A percentile compares a stretch with the other conserved stretches of the same genome.
Conservation (phyloP, 345 rosid genomes). For the Lepidium sativum region DNA sequence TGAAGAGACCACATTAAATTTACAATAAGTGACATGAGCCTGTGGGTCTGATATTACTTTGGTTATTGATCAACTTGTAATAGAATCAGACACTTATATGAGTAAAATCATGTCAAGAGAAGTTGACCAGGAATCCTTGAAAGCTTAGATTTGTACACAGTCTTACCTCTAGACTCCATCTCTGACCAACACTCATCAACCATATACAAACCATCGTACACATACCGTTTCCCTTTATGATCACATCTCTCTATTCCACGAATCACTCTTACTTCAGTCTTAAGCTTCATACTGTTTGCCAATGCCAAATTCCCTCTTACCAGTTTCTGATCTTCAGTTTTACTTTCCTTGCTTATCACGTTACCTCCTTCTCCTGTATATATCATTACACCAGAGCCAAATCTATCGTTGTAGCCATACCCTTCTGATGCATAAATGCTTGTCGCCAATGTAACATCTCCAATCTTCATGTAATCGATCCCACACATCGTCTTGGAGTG, state of each 20-base stretch:
- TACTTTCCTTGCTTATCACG: constrained; percentile 40
- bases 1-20: too few species aligned
- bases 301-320: constrained; percentile 69
- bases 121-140: constrained; percentile 31
- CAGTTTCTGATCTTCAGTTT: constrained; percentile 69
- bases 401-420: constrained; percentile 48
- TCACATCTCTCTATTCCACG: constrained; percentile 41
- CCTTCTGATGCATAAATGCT: constrained; percentile 73
- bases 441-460: constrained; percentile 37
- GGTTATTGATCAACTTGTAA: too few species aligned
- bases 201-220: constrained; percentile 68
- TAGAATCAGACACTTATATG: too few species aligned
- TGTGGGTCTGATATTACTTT: too few species aligned
- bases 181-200: constrained; percentile 52
- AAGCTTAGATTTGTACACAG: constrained; percentile 57
- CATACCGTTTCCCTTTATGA: constrained; percentile 38
- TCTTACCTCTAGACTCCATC: constrained; percentile 55
- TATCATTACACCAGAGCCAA: constrained; percentile 45
- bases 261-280: constrained; percentile 64
- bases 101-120: too few species aligned
- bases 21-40: too few species aligned
- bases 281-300: constrained; percentile 36
- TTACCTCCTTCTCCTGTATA: constrained; percentile 89
- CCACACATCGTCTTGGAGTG: constrained; percentile 68
- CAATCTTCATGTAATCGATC: constrained; percentile 55